Evolutionary conservation across 2,329 filamentous ascomycete species (phyloP).

Genomic region (Parastagonospora nodorum): DNA sequence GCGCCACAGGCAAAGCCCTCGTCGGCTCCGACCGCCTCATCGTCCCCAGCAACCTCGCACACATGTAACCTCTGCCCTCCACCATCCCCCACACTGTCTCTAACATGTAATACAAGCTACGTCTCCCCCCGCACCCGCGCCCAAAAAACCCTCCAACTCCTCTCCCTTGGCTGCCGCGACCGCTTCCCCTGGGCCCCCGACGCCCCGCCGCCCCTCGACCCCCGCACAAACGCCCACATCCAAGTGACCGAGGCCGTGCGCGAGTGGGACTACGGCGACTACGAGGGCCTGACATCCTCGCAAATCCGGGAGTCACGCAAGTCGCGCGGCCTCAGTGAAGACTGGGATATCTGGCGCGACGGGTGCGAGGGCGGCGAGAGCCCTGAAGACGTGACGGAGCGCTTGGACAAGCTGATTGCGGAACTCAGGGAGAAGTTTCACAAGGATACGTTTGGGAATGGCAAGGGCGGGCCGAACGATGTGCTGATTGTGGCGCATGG

Average conservation of each 20-base stretch:
- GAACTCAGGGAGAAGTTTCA: constrained; percentile 67
- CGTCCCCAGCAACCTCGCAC: constrained; percentile 77
- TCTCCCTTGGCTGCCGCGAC: constrained; percentile 73
- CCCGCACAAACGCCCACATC: constrained; percentile 50
- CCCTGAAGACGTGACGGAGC: constrained; percentile 71
- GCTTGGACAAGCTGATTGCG: constrained; percentile 75
- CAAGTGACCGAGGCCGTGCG: constrained; percentile 57
- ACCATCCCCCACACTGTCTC: neutral
- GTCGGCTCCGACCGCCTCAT: constrained; percentile 85
- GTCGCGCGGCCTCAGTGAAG: constrained; percentile 57
- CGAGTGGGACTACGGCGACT: constrained; percentile 68
- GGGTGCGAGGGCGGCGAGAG: constrained; percentile 84
- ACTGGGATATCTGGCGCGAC: constrained; percentile 87
- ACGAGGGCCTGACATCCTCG: constrained; percentile 62
- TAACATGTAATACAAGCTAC: constrained; percentile 57
- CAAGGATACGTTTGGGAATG: constrained; percentile 57
- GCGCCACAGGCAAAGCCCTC: constrained; percentile 76
- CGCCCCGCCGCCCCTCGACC: constrained; percentile 13
- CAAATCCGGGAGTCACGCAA: constrained; percentile 57
- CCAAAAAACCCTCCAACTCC: constrained; percentile 86
- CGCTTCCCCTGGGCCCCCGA: constrained; percentile 69
- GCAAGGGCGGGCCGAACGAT: constrained; percentile 62
- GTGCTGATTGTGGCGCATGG: constrained; percentile 86
- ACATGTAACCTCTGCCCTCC: constrained; percentile 64
- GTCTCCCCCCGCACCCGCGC: constrained; percentile 86